Conservation (phyloP, 73 alveolate genomes). For the Tetrahymena elliotti region DNA sequence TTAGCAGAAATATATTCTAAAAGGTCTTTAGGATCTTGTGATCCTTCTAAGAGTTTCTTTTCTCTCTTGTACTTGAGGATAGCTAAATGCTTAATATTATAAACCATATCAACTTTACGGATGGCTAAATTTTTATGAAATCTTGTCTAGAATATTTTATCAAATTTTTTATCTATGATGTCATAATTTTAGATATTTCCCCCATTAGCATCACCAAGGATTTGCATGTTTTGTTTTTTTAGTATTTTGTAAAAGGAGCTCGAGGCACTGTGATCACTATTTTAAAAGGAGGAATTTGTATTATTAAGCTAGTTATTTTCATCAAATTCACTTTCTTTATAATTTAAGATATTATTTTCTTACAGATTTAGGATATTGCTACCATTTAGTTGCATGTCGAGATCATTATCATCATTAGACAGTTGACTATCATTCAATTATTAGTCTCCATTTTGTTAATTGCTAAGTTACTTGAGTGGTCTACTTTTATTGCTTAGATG, state of each 20-base stretch:
- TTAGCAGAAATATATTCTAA: not conserved
- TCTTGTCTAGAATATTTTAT: not conserved
- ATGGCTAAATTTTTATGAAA: not conserved
- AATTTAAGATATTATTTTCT: not conserved
- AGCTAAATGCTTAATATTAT: not conserved
- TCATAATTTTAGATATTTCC: not conserved
- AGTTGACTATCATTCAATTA: not conserved
- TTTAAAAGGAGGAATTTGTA: not conserved
- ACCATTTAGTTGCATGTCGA: not conserved
- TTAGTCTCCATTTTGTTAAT: not conserved
- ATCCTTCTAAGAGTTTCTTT: not conserved
- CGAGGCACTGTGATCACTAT: not conserved
- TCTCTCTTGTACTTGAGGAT: not conserved
- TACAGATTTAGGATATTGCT: not conserved
- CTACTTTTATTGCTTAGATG: not conserved
- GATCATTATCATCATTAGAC: not conserved
- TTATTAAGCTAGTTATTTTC: not conserved
- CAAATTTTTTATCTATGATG: not conserved
- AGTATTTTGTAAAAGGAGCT: not conserved
- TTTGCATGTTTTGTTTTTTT: not conserved
- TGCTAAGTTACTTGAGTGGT: not conserved
- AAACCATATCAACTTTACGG: not conserved
- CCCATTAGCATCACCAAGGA: not conserved
- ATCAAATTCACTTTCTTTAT: not conserved
- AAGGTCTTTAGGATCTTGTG: not conserved